phyloP scores from a whole-genome alignment of 2,329 filamentous ascomycete genomes.

The Nigrograna mackinnonii region DNA sequence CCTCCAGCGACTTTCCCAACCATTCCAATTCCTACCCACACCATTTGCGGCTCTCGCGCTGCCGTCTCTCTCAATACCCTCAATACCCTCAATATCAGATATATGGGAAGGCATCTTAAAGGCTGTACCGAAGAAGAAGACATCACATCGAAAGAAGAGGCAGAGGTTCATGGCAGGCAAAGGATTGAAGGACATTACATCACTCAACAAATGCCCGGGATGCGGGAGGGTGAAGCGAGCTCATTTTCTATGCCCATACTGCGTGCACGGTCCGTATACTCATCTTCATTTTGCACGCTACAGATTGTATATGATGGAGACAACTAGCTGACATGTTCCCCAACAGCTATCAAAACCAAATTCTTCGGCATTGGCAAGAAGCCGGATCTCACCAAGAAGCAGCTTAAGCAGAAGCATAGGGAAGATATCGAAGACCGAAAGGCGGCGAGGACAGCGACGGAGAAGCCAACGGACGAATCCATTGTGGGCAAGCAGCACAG shows the following conservation, averaged over 20 bases:
- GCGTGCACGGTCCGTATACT: slow-evolving; percentile 72
- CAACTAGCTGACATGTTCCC: no score
- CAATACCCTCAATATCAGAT: slow-evolving; percentile 62
- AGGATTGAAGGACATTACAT: slow-evolving; percentile 86
- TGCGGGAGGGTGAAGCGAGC: slow-evolving; percentile 88
- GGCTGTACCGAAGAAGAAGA: slow-evolving; percentile 98
- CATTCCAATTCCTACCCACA: slow-evolving; percentile 64
- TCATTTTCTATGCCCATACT: slow-evolving; percentile 86
- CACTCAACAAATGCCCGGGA: slow-evolving; percentile 83
- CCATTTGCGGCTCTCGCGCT: slow-evolving; percentile 52
- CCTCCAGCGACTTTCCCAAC: slow-evolving; percentile 49
- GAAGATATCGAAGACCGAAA: slow-evolving; percentile 19
- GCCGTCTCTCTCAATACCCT: slow-evolving; percentile 55
- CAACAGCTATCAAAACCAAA: slow-evolving; percentile 36
- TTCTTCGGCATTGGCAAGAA: slow-evolving; percentile 28
- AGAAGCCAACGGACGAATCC: background rate
- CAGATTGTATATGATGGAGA: no score
- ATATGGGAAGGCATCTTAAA: slow-evolving; percentile 92
- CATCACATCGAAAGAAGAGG: slow-evolving; percentile 92
- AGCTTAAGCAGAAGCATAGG: slow-evolving; percentile 27
- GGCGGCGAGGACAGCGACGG: slow-evolving; percentile 14
- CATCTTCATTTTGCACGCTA: background rate
- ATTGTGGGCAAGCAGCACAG: background rate
- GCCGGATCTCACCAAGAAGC: slow-evolving; percentile 26
- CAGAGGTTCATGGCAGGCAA: slow-evolving; percentile 95